Base-by-base conservation (phyloP, 2,329 filamentous ascomycete genomes). In the Zasmidium angulare region DNA sequence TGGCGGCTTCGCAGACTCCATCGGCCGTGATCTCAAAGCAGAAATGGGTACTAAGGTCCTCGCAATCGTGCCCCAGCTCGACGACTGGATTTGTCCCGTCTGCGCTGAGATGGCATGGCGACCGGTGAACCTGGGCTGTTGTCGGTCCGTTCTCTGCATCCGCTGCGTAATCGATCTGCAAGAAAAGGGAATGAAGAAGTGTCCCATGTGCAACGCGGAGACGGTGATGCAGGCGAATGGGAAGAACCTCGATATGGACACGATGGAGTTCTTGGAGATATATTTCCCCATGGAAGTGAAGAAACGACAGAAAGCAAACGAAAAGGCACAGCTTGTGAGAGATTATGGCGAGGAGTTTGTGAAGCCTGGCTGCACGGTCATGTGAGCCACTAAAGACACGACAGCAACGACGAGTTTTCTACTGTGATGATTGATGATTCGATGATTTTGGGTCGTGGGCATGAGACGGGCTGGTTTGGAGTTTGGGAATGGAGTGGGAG, bases 91-190 rank as follows among this genome's bases (percentile, higher is more conserved):
- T 9, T 96, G 91, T 68, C 90, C 91, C 1, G 86, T 95, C 60
- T 95, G 91, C 76, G 87, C 88, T 67, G 84, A 84, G 47, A 85
- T 96, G 59, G 86, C 88, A n/a, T 95, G 89, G 80, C 85, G 90
- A 66, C 91, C 91, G 0, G 85, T 96, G n/a, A 84, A 87, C 22
- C 79, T 96, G 31, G 81, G 83, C 14, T 76, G 73, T 62, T 96
- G 91, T 73, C 78, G 82, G 24, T 90, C 95, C 66, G 78, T 93
- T 14, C 93, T 93, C 70, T 96, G 91, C 76, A 93, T 95, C 58
- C 82, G 89, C 2, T 96, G 91, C 71, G 81, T 93, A 51, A 86
- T 96, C 63, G 86, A 90, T 67, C 85, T 96, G 77, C 91, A 95
- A 72, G 85, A 86, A 49, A 84, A 85, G 43, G 81, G 64, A 31